Evolutionary conservation across 2,329 filamentous ascomycete species (phyloP), one percentile per base, ranked within the genome.

Genomic region (Monosporascus sp.): DNA sequence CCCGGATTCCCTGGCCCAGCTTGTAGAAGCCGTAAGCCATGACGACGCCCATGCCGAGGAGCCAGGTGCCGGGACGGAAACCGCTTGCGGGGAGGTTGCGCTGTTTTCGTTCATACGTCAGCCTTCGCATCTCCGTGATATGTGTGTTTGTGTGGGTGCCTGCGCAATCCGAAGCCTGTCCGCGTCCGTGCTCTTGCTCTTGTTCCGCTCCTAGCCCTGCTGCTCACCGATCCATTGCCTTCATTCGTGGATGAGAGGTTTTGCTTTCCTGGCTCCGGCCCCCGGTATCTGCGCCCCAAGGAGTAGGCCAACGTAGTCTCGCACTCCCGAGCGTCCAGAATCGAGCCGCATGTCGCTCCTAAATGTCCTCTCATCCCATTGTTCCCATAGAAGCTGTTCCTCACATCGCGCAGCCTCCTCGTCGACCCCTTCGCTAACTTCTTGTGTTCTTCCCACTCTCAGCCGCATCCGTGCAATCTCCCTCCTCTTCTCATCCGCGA

Each of bases 1-100:
- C 94, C 64, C 91, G 82, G 63, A 93, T 88, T 54, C 91, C 93
- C 70, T 87, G 77, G 61, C 89, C 87, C 56, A 91, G 76, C 74
- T 87, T 88, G 75, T 90, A 97, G 81, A 94, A 96, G 57, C 94
- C 94, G 72, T 89, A 97, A 60, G 82, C 81, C 87, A 95, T 92
- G 63, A 97, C 76, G 52, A 80, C 80, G 63, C 84, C 88, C 72
- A 91, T 85, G 59, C 85, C 89, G 63, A 89, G 69, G 61, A 97
- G 80, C 70, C 96, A 85, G 57, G 85, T 82, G 48, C 85, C 80
- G 19, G 94, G 93, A 56, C 88, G 86, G 82, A 97, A 96, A 64
- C 93, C 93, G 68, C 88, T 88, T 59, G 89, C 86, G 60, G 94
- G 94, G 58, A 99, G 79, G 77, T 97, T 97, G 74, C 94, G 88